Conservation (phyloP, 108 stramenopile species). For the Skeletonema grethae region DNA sequence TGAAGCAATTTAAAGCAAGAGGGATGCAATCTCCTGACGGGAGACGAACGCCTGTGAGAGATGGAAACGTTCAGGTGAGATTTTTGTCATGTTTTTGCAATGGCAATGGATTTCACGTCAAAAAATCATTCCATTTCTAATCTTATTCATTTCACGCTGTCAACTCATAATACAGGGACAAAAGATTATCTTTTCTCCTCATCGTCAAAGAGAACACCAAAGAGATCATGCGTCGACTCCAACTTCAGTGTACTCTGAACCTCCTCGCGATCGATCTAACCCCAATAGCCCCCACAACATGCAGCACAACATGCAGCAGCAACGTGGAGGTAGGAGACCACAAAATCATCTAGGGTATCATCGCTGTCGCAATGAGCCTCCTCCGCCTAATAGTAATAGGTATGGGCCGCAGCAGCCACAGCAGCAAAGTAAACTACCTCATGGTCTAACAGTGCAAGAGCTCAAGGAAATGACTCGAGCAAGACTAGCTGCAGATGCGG, state of each 20-base stretch:
- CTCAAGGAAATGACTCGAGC: conserved; percentile 93
- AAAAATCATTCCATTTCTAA: neutral
- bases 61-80: conserved; percentile 34
- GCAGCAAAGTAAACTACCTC: conserved; percentile 69
- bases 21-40: conserved; percentile 26
- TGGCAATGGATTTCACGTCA: neutral
- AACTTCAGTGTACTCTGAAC: conserved; percentile 2
- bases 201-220: neutral
- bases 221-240: neutral
- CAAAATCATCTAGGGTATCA: neutral
- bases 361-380: neutral
- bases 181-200: neutral
- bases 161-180: neutral
- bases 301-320: neutral
- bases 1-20: conserved; percentile 5
- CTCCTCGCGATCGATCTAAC: neutral
- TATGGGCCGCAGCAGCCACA: conserved; percentile 8
- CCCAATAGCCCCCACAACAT: neutral
- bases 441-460: conserved; percentile 91
- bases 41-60: conserved; percentile 39
- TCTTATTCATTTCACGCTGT: neutral
- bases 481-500: conserved; percentile 76
- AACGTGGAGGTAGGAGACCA: neutral
- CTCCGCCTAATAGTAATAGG: neutral
- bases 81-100: neutral